Base-by-base conservation (phyloP, 1,139 yeast genomes). In the Saccharomyces hybrid region DNA sequence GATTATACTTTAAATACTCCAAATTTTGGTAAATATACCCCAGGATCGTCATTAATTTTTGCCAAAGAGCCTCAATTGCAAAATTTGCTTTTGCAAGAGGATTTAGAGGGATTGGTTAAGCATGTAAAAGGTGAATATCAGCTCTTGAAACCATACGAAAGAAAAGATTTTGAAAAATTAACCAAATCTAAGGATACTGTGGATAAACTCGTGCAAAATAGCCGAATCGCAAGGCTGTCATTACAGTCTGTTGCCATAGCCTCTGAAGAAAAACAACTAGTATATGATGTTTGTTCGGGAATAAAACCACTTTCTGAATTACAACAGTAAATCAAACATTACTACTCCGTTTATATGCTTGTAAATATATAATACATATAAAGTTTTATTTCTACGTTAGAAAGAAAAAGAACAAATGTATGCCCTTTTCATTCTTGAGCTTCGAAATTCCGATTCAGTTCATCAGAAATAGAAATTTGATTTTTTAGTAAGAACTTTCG, bases 231-330 rank as follows among this genome's bases (percentile, higher is more conserved):
- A 3, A 63, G 64, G 55, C 32, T 56, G 24, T 62, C 65, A 49
- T 58, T 68, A 52, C 62, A 63, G 47, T 57, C 55, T 50, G 49
- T 58, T 26, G 57, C 52, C 47, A 42, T 59, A 27, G 58, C 60
- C 49, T 12, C 53, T 14, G 61, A 54, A 7, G 54, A 52, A 42
- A 61, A 63, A 29, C 52, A 62, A 47, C 49, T 61, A 16, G 49
- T 67, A 9, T 61, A 60, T 48, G 60, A 65, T 28, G 65, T 66
- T 16, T 68, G 71, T 52, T 61, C 69, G n/a, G 71, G 70, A 47
- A 50, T 62, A 38, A 64, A 63, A 48, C 66, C 68, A 19, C 53
- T 66, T 21, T 60, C 69, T 14, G 63, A 60, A 34, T 53, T 67
- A 51, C 60, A 52, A 42, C 59, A 52, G 14, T 59, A 48, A 52